These are phyloP conservation scores for Ustulina deusta DNA, from an alignment of 2,329 filamentous ascomycete genomes.

Conservation along the genomic window DNA sequence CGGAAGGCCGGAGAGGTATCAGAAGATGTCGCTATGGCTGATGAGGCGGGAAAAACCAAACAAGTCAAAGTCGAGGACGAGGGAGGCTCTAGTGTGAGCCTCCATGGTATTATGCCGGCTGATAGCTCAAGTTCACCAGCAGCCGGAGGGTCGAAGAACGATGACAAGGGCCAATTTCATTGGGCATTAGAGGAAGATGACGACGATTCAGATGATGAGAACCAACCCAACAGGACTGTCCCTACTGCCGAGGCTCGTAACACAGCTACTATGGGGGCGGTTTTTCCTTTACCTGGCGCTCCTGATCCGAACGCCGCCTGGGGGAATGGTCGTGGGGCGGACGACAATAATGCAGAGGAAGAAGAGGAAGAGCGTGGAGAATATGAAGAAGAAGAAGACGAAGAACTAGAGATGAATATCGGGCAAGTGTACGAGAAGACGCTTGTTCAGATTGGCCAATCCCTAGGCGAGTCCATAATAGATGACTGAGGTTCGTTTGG, in stretches of 20 bases:
- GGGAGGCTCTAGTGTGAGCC: slow-evolving; percentile 12
- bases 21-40: slow-evolving; percentile 31
- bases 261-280: neutral
- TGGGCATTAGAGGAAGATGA: slow-evolving; percentile 51
- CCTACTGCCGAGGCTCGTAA: neutral
- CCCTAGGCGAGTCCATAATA: slow-evolving; percentile 39
- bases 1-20: slow-evolving; percentile 42
- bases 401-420: slow-evolving; percentile 69
- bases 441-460: slow-evolving; percentile 58
- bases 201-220: slow-evolving; percentile 44
- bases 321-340: slow-evolving; percentile 9
- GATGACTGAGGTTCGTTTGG: slow-evolving; percentile 31
- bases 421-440: slow-evolving; percentile 52
- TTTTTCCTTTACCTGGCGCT: slow-evolving; percentile 7
- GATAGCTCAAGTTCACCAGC: slow-evolving; percentile 8
- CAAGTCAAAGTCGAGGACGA: slow-evolving; percentile 44
- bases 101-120: slow-evolving; percentile 30
- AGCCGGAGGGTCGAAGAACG: neutral
- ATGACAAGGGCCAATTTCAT: slow-evolving; percentile 46
- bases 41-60: slow-evolving; percentile 33
- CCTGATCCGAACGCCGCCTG: neutral
- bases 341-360: slow-evolving; percentile 41
- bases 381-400: slow-evolving; percentile 52
- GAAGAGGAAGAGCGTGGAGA: slow-evolving; percentile 29
- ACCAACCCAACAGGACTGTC: slow-evolving; percentile 18